These are phyloP conservation scores for Cajanus cajan DNA, from an alignment of 306 rosid genomes.

Conservation along the genomic window DNA sequence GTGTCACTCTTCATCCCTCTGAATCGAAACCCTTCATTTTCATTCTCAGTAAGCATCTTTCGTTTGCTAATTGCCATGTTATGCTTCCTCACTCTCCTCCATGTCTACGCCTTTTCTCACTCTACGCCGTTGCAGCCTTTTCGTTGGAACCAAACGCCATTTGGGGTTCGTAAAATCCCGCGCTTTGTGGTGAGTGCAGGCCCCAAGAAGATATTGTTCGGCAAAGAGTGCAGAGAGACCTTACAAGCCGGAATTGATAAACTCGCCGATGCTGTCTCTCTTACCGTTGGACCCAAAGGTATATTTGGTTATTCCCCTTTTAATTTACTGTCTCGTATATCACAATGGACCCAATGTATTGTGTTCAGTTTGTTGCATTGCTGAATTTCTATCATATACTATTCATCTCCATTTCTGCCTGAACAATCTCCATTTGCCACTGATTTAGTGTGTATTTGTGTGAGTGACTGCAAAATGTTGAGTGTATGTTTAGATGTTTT, in stretches of 20 bases:
- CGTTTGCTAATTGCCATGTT: not conserved
- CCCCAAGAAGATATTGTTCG: conserved; percentile 69
- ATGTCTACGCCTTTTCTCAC: not conserved
- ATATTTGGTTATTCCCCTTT: not conserved
- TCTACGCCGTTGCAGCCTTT: conserved; percentile 41
- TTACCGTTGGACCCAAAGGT: conserved; percentile 98
- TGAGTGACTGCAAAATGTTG: not conserved
- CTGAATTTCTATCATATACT: not conserved
- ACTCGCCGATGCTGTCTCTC: conserved; percentile 92
- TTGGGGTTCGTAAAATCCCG: conserved; percentile 42
- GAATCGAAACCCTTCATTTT: conserved; percentile 32
- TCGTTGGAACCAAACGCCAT: conserved; percentile 32
- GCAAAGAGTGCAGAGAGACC: conserved; percentile 65
- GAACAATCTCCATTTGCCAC: not conserved
- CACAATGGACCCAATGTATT: not conserved
- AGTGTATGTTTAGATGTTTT: not conserved
- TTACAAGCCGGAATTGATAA: conserved; percentile 83
- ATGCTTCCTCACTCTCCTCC: not conserved
- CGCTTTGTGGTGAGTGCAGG: conserved; percentile 58
- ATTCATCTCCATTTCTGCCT: not conserved
- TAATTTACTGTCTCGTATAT: not conserved
- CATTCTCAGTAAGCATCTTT: conserved; percentile 30
- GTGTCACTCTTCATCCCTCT: conserved; percentile 30
- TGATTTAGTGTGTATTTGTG: not conserved
- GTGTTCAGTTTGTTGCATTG: not conserved